Percentiles rank a stretch among this genome's conserved stretches.
phyloP scores from a whole-genome alignment of 2,329 filamentous ascomycete species.

The Neonectria ditissima region DNA sequence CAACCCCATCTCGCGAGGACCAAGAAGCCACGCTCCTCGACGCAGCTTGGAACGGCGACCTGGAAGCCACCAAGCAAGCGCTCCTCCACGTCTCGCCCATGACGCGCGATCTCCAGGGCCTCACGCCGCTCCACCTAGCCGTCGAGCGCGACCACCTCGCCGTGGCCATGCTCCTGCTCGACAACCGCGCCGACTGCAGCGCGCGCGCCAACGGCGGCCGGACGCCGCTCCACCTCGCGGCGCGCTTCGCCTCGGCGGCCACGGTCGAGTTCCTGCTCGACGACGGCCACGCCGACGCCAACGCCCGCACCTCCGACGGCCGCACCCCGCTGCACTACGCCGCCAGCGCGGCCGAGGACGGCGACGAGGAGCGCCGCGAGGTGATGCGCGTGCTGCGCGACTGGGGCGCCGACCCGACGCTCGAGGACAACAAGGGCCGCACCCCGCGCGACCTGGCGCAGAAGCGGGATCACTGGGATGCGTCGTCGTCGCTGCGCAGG shows the following conservation, averaged over 20 bases:
- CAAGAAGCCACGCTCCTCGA: slow-evolving; percentile 45
- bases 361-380: slow-evolving; percentile 48
- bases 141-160: slow-evolving; percentile 49
- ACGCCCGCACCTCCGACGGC: slow-evolving; percentile 46
- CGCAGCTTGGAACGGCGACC: slow-evolving; percentile 50
- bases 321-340: slow-evolving; percentile 50
- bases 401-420: slow-evolving; percentile 46
- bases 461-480: slow-evolving; percentile 49
- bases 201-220: slow-evolving; percentile 47
- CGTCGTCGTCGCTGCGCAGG: slow-evolving; percentile 47
- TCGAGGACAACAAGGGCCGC: slow-evolving; percentile 42
- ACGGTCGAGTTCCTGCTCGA: slow-evolving; percentile 50
- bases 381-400: slow-evolving; percentile 47
- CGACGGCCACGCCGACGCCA: slow-evolving; percentile 45
- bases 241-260: slow-evolving; percentile 45
- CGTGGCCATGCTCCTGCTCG: slow-evolving; percentile 49
- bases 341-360: slow-evolving; percentile 46
- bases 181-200: slow-evolving; percentile 43
- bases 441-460: slow-evolving; percentile 49
- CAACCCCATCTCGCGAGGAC: slow-evolving; percentile 18
- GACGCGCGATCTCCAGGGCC: slow-evolving; percentile 45
- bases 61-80: slow-evolving; percentile 41
- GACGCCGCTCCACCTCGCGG: slow-evolving; percentile 48
- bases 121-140: slow-evolving; percentile 49
- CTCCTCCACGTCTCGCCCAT: slow-evolving; percentile 40